These are phyloP conservation scores for Dendrocalamus latiflorus DNA, from an alignment of 202 grass and related monocot genomes.

Conservation along the genomic window DNA sequence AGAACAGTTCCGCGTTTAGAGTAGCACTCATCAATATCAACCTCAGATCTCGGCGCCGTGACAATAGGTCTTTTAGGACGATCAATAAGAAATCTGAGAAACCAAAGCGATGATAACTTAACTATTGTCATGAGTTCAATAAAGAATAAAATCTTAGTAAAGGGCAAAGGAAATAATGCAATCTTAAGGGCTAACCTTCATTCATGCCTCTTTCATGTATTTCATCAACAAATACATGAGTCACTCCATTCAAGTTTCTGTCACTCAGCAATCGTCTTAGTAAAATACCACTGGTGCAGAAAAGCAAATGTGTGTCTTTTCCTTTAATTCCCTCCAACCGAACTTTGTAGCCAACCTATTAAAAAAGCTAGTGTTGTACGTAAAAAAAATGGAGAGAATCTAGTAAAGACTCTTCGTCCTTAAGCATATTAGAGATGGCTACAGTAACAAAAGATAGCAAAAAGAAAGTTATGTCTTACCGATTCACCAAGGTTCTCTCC, in stretches of 20 bases:
- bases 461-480: slow-evolving; percentile 39
- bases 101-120: neutral
- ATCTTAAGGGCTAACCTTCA: slow-evolving; percentile 66
- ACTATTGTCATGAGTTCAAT: slow-evolving; percentile 8
- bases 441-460: neutral
- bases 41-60: slow-evolving; percentile 79
- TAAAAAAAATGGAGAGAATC: slow-evolving; percentile 34
- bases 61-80: slow-evolving; percentile 85
- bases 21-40: slow-evolving; percentile 99
- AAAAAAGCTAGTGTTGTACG: slow-evolving; percentile 64
- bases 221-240: slow-evolving; percentile 99
- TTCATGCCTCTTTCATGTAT: slow-evolving; percentile 99
- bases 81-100: slow-evolving; percentile 95
- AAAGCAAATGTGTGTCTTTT: slow-evolving; percentile 97
- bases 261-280: slow-evolving; percentile 88
- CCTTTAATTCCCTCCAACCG: slow-evolving; percentile 92
- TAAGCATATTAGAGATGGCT: neutral
- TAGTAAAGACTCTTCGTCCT: slow-evolving; percentile 38
- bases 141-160: neutral
- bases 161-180: neutral
- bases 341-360: slow-evolving; percentile 99
- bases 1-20: slow-evolving; percentile 94
- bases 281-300: slow-evolving; percentile 98
- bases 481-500: slow-evolving; percentile 93
- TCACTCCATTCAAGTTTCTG: slow-evolving; percentile 81